Base-by-base conservation (phyloP, 768 basidiomycete genomes). In the Podaxis sp. region DNA sequence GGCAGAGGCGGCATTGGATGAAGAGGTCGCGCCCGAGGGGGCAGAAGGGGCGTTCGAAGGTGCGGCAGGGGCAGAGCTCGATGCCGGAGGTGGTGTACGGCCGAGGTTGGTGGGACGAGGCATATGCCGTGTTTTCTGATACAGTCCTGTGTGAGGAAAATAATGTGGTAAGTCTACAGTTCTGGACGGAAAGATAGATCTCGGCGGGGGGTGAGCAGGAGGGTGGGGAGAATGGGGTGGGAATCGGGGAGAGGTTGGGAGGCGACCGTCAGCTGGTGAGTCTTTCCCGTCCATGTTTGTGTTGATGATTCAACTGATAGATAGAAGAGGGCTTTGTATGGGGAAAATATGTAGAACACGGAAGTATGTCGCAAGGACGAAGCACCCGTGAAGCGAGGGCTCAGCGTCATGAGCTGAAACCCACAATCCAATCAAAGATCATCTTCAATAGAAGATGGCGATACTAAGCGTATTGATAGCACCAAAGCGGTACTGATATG, bases 111-210 rank as follows among this genome's bases (percentile, higher is more conserved):
- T 77, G 61, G 89, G 90, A 64, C 89, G 88, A 69, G 88, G 84
- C 76, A 87, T 87, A 75, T 86, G 85, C 74, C 87, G 86, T 66
- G 87, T 85, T 83, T 91, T 93, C 82, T 88, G 88, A 81, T 93
- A 93, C 72, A 92, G 88, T 68, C 90, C 91, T 93, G 81, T 49
- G 70, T 56, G 62, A 66, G 52, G 64, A 67, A 60, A 71, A 68
- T 68, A 58, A 56, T 60, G 58, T 17, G 66, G 66, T 64, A 60
- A 66, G 71, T 68, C 62, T 65, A 73, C 68, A 69, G 74, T 74
- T 70, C 69, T 68, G 70, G 66, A 55, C 26, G 60, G 60, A 55
- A 62, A 62, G 30, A 62, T 62, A 49, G 53, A 62, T 62, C 60
- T 66, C 57, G 67, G 66, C 48, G 64, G 64, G 48, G 62, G 66